Conservation (phyloP, 495 filamentous ascomycete species). For the Astrocystis sublimbata region DNA sequence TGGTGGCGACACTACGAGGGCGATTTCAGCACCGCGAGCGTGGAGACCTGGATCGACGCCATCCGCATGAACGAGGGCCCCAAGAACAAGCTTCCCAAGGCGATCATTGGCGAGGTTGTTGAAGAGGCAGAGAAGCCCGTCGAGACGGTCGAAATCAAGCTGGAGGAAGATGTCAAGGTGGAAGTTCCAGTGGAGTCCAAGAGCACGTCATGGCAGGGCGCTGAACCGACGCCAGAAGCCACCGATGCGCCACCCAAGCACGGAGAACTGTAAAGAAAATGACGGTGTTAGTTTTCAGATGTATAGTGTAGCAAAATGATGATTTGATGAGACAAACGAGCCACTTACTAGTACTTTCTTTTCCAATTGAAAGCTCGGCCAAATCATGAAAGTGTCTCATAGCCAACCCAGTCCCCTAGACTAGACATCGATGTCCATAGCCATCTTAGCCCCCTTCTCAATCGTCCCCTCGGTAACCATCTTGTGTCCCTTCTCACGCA, state of each 20-base stretch:
- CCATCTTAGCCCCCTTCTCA: conserved; percentile 42
- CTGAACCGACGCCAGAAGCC: conserved; percentile 42
- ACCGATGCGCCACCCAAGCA: conserved; percentile 39
- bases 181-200: conserved; percentile 24
- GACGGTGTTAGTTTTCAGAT: conserved; percentile 13
- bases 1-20: conserved; percentile 79
- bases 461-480: conserved; percentile 62
- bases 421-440: conserved; percentile 47
- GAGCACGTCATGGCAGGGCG: conserved; percentile 21
- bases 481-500: conserved; percentile 63
- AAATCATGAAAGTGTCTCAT: not conserved
- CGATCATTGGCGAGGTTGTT: conserved; percentile 62
- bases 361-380: not conserved
- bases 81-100: conserved; percentile 79
- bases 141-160: conserved; percentile 37
- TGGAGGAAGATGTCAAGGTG: conserved; percentile 30
- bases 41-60: conserved; percentile 86
- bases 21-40: conserved; percentile 57
- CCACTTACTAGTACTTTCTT: not conserved
- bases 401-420: not conserved
- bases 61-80: conserved; percentile 82
- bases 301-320: conserved; percentile 15
- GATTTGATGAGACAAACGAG: not conserved
- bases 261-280: conserved; percentile 44
- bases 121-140: conserved; percentile 45